Conservation (phyloP, 2,329 filamentous ascomycete species). For the Fusarium annulatum region DNA sequence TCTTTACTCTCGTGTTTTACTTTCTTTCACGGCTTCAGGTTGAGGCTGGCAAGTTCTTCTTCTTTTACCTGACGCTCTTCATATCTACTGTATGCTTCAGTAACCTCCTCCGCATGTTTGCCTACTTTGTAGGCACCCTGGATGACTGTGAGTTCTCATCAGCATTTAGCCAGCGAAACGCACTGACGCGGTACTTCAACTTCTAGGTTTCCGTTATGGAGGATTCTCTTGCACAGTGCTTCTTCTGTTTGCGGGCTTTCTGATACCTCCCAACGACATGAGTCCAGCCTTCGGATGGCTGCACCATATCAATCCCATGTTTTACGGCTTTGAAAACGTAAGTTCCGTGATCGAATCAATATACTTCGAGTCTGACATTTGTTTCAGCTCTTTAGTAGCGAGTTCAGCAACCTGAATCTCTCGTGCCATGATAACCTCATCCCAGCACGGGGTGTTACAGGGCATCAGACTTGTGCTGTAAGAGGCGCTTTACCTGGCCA, state of each 20-base stretch:
- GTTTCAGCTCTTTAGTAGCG: not conserved
- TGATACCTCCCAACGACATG: not conserved
- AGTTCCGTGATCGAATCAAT: fast-evolving
- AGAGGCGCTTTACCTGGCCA: not conserved
- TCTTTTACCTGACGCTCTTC: not conserved
- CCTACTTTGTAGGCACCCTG: not conserved
- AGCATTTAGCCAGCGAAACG: too few species aligned
- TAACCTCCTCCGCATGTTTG: not conserved
- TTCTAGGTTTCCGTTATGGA: not conserved
- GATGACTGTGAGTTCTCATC: not conserved
- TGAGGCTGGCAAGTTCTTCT: not conserved
- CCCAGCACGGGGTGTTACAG: not conserved
- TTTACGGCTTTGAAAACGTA: not conserved
- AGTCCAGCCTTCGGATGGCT: not conserved
- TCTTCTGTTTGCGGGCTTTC: not conserved
- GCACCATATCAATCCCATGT: not conserved
- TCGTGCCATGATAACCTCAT: not conserved
- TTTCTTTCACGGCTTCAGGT: not conserved
- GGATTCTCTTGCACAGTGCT: not conserved
- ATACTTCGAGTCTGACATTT: too few species aligned
- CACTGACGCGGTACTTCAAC: not conserved
- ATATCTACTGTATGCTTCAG: not conserved
- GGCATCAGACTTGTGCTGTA: not conserved
- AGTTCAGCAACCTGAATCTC: not conserved
- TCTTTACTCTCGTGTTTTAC: not conserved